Evolutionary conservation across 768 basidiomycete genomes (phyloP).

Genomic region (Albatrellus ellisii): DNA sequence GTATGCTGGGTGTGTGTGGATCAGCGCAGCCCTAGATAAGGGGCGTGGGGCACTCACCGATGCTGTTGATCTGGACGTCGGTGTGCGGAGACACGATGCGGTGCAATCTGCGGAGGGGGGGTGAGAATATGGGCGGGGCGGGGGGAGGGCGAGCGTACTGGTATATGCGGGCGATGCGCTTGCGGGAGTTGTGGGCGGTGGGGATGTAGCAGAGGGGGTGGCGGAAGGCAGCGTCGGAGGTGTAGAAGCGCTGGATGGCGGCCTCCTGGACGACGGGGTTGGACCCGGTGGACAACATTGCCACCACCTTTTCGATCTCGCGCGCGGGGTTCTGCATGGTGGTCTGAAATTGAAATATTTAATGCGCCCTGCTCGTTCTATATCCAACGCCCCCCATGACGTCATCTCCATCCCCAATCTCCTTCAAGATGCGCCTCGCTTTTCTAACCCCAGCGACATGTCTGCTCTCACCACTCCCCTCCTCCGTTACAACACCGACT

Average conservation of each 20-base stretch:
- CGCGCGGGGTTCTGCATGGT: slow-evolving; percentile 2
- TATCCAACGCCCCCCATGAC: too few species aligned
- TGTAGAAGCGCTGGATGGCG: slow-evolving; percentile 26
- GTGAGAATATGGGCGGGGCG: neutral
- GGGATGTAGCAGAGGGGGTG: slow-evolving; percentile 44
- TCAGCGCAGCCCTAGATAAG: neutral
- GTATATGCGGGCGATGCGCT: slow-evolving; percentile 41
- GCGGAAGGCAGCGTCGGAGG: slow-evolving; percentile 39
- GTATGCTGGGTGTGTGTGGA: slow-evolving; percentile 27
- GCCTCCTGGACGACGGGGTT: slow-evolving; percentile 4
- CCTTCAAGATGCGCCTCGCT: neutral
- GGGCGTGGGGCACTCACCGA: slow-evolving; percentile 25
- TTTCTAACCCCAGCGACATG: neutral
- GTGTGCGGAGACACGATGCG: slow-evolving; percentile 44
- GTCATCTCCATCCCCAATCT: too few species aligned
- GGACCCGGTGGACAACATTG: neutral
- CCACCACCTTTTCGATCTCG: slow-evolving; percentile 1
- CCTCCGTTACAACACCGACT: too few species aligned
- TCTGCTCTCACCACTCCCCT: neutral
- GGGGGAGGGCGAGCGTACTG: slow-evolving; percentile 25
- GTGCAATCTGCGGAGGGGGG: slow-evolving; percentile 37
- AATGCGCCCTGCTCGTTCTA: too few species aligned
- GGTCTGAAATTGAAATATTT: neutral
- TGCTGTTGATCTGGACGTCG: slow-evolving; percentile 26
- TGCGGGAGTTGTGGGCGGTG: slow-evolving; percentile 36